Conservation (phyloP, 2,329 filamentous ascomycete genomes). For the Arthroderma uncinatum region DNA sequence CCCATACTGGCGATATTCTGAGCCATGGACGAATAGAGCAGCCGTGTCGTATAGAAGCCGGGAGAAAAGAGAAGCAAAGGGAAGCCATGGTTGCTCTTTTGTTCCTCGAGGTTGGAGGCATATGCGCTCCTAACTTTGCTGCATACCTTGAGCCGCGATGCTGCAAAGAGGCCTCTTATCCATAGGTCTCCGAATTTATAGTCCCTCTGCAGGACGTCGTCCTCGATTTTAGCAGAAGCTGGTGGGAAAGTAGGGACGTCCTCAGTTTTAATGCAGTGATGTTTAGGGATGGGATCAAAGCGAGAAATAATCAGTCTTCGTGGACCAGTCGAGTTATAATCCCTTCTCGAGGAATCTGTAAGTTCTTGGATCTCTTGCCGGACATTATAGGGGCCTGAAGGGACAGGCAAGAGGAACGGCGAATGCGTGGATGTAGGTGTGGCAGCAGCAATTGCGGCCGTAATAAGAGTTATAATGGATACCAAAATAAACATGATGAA, state of each 20-base stretch:
- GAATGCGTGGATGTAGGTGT: no score
- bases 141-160: background rate
- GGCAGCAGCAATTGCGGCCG: no score
- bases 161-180: background rate
- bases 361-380: conserved; percentile 5
- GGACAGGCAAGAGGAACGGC: conserved; percentile 3
- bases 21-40: conserved; percentile 3
- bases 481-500: no score
- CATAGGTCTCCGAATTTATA: background rate
- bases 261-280: background rate
- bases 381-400: conserved; percentile 6
- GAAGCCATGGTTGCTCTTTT: background rate
- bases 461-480: no score
- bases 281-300: conserved; percentile 9
- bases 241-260: conserved; percentile 8
- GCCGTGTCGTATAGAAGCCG: conserved; percentile 5
- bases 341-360: conserved; percentile 4
- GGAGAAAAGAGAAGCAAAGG: conserved; percentile 9
- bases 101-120: background rate
- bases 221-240: conserved; percentile 1
- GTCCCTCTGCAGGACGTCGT: background rate
- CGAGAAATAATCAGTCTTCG: conserved; percentile 11
- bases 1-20: conserved; percentile 8
- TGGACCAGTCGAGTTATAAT: conserved; percentile 7
- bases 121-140: background rate